Conservation (phyloP, 257 asterid genomes). For the Solanum sejunctum region DNA sequence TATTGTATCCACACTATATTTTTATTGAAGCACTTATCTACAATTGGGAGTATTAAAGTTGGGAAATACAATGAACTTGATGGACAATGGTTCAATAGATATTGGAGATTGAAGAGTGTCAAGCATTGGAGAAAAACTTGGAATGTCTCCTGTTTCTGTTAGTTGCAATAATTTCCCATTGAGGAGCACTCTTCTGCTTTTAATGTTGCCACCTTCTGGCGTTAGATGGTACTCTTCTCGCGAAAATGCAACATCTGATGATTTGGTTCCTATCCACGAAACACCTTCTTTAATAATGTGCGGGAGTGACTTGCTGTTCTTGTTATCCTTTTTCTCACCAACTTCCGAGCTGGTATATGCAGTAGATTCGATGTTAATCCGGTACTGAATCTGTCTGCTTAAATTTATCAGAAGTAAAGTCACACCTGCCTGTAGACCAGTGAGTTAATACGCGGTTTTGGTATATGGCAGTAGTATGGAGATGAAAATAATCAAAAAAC, state of each 20-base stretch:
- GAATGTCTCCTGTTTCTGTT: conserved; percentile 33
- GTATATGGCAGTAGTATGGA: background rate
- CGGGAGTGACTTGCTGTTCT: conserved; percentile 13
- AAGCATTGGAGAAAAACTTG: conserved; percentile 30
- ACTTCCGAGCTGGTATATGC: background rate
- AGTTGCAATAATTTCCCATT: conserved; percentile 45
- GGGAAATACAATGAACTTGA: conserved; percentile 60
- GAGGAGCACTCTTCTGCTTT: conserved; percentile 40
- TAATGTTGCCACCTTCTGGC: conserved; percentile 40
- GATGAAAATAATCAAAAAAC: background rate
- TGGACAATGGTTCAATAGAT: conserved; percentile 39
- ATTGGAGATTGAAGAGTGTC: conserved; percentile 23
- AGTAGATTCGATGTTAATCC: conserved; percentile 28
- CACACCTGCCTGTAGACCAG: conserved; percentile 51
- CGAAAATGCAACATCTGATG: conserved; percentile 30
- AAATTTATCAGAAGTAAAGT: conserved; percentile 68
- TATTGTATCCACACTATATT: background rate
- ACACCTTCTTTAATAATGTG: conserved; percentile 44
- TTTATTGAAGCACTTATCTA: background rate
- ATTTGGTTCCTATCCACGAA: conserved; percentile 64
- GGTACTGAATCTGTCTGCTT: conserved; percentile 47
- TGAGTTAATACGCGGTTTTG: background rate
- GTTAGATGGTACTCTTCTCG: conserved; percentile 78
- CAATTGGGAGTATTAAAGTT: conserved; percentile 54
- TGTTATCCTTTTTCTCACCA: conserved; percentile 3